These are phyloP conservation scores for Fistulifera solaris DNA, from an alignment of 108 stramenopile genomes.

Conservation along the genomic window DNA sequence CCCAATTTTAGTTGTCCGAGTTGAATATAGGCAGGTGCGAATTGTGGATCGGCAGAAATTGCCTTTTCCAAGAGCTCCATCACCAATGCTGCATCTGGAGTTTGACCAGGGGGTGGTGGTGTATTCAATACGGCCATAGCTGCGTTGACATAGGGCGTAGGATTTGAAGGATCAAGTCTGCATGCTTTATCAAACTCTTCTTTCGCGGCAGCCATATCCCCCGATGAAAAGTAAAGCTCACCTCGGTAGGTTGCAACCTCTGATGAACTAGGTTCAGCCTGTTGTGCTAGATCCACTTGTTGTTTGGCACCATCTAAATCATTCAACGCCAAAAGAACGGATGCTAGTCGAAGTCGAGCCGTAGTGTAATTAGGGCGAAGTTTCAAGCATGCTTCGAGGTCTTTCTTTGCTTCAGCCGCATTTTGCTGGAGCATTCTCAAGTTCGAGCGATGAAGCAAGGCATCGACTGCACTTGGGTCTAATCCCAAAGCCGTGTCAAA, in stretches of 20 bases:
- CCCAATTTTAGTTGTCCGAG: slow-evolving; percentile 83
- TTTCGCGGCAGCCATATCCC: slow-evolving; percentile 59
- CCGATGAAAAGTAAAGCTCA: slow-evolving; percentile 71
- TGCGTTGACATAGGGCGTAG: slow-evolving; percentile 85
- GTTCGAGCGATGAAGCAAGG: slow-evolving; percentile 79
- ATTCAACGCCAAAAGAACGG: slow-evolving; percentile 64
- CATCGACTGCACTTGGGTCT: slow-evolving; percentile 72
- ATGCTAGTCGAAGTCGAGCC: slow-evolving; percentile 77
- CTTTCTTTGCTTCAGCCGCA: slow-evolving; percentile 49
- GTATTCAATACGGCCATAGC: slow-evolving; percentile 79
- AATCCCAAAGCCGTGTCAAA: slow-evolving; percentile 67
- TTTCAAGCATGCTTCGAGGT: slow-evolving; percentile 62
- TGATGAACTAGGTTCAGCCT: slow-evolving; percentile 59
- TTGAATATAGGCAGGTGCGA: slow-evolving; percentile 85
- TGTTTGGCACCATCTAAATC: slow-evolving; percentile 62
- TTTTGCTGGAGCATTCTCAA: slow-evolving; percentile 70
- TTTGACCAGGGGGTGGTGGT: slow-evolving; percentile 54
- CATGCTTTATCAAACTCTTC: slow-evolving; percentile 77
- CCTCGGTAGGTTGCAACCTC: slow-evolving; percentile 86
- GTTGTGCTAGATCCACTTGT: slow-evolving; percentile 59
- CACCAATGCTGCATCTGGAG: slow-evolving; percentile 57
- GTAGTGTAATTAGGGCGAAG: slow-evolving; percentile 74
- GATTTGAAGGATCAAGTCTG: slow-evolving; percentile 65
- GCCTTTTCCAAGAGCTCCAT: slow-evolving; percentile 67
- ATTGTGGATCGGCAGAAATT: slow-evolving; percentile 79